These are phyloP conservation scores for Syncephalis fuscata DNA, from an alignment of 371 early-diverging fungal species.

Conservation along the genomic window DNA sequence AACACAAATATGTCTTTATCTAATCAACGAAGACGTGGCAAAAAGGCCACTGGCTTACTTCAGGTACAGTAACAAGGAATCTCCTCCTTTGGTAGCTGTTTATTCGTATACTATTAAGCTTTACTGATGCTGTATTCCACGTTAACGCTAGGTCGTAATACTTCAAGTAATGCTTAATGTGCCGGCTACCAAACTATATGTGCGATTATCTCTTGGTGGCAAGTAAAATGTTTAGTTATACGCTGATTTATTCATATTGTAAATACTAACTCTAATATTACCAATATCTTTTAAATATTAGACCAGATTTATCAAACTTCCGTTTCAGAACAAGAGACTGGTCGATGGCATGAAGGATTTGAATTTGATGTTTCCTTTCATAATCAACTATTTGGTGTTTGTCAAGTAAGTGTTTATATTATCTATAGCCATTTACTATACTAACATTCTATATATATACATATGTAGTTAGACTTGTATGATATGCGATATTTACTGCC, in stretches of 20 bases:
- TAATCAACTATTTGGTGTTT: constrained; percentile 57
- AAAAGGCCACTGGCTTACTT: too few relatives aligned
- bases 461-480: constrained; percentile 47
- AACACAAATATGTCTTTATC: too few relatives aligned
- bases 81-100: too few relatives aligned
- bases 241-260: background rate
- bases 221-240: too few relatives aligned
- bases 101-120: too few relatives aligned
- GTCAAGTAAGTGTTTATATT: constrained; percentile 18
- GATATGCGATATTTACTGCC: constrained; percentile 38
- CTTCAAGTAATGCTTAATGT: constrained; percentile 8
- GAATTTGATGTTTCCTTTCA: constrained; percentile 57
- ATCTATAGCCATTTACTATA: constrained; percentile 3
- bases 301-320: constrained; percentile 52
- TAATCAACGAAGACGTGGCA: too few relatives aligned
- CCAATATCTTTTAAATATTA: constrained; percentile 4
- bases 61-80: too few relatives aligned
- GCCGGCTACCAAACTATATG: constrained; percentile 12
- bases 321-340: constrained; percentile 32
- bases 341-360: constrained; percentile 60
- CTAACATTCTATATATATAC: background rate
- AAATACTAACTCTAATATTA: too few relatives aligned
- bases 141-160: background rate
- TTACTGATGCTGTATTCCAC: too few relatives aligned
- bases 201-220: constrained; percentile 17